Percentiles rank a stretch among this genome's conserved stretches.
Evolutionary conservation across 2,329 filamentous ascomycete species (phyloP).

Genomic region (Sporothrix pallida): DNA sequence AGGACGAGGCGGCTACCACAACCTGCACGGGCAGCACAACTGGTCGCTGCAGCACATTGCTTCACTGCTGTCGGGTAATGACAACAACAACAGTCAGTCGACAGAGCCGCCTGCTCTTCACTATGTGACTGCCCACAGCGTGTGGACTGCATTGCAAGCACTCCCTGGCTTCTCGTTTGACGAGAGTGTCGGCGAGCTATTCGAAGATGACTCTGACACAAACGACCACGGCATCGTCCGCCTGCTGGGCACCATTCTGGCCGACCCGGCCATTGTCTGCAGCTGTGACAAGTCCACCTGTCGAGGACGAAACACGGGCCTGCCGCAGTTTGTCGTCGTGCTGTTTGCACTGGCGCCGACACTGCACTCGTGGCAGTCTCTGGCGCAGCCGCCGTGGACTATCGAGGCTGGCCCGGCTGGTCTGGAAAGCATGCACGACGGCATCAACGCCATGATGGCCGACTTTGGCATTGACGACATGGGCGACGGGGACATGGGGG

Average conservation of each 20-base stretch:
- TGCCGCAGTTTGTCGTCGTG: constrained; percentile 14
- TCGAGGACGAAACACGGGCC: constrained; percentile 8
- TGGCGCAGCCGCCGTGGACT: background rate
- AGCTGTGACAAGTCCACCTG: constrained; percentile 23
- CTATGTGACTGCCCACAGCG: background rate
- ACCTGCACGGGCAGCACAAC: background rate
- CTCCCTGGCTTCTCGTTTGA: constrained; percentile 2
- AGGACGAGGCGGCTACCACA: background rate
- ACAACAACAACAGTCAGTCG: background rate
- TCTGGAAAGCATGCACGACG: background rate
- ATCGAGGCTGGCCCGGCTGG: background rate
- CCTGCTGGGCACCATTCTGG: background rate
- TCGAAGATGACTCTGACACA: background rate
- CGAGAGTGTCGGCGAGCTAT: no score
- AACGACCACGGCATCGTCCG: background rate
- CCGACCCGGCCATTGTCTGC: constrained; percentile 20
- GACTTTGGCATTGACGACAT: background rate
- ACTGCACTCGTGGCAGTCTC: background rate
- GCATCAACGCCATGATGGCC: no score
- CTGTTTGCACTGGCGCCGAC: background rate
- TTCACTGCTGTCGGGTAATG: background rate
- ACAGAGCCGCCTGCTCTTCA: background rate
- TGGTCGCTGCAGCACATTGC: background rate
- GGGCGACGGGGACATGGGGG: background rate
- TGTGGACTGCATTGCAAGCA: background rate